Evolutionary conservation across 116 monocot genomes (phyloP).

Genomic region (Dioscorea cayenensis): DNA sequence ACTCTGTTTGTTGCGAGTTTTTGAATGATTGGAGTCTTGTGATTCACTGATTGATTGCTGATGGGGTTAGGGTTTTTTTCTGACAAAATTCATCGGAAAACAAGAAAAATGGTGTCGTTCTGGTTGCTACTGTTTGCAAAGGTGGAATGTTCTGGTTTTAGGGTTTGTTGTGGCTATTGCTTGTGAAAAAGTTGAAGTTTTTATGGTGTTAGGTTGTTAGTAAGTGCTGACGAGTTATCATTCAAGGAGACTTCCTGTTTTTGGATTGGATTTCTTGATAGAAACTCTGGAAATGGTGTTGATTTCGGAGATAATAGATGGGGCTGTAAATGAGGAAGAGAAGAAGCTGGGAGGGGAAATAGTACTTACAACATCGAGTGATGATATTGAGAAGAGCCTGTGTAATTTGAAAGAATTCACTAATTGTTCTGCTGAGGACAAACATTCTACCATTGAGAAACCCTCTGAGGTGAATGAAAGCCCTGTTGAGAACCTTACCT

Average conservation of each 20-base stretch:
- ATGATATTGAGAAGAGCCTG: background rate
- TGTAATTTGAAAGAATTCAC: background rate
- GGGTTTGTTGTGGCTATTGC: no score
- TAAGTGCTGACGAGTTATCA: no score
- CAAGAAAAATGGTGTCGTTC: no score
- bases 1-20: no score
- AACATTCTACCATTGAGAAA: background rate
- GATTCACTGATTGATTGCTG: no score
- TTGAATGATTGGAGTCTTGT: no score
- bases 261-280: background rate
- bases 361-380: background rate
- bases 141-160: no score
- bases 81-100: no score
- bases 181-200: no score
- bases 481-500: background rate
- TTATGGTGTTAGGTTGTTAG: no score
- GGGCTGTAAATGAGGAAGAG: background rate
- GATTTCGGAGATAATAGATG: conserved; percentile 1
- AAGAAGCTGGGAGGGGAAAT: background rate
- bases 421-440: background rate
- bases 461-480: background rate
- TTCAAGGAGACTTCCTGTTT: background rate
- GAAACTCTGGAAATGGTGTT: conserved; percentile 5
- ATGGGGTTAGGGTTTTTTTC: no score
- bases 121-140: no score